phyloP scores from a whole-genome alignment of 345 rosid genomes.

The Citrus hindsii region DNA sequence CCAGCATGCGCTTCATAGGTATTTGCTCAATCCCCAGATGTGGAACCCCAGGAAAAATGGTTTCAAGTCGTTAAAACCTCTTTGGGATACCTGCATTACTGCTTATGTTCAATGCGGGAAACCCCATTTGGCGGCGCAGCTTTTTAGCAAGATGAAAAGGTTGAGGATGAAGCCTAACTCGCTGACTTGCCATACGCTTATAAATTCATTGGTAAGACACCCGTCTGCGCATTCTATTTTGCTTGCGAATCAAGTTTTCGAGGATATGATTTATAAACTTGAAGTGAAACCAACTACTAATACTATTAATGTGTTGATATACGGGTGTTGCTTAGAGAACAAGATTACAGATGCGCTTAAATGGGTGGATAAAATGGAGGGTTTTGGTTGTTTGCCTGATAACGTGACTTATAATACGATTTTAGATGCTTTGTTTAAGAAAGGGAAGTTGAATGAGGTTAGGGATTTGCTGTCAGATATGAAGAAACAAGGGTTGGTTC shows the following conservation, averaged over 20 bases:
- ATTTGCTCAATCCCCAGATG: constrained; percentile 13
- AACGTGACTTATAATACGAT: constrained; percentile 67
- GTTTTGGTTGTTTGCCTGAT: constrained; percentile 57
- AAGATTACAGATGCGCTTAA: constrained; percentile 51
- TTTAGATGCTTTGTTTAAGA: constrained; percentile 66
- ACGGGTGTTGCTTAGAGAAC: constrained; percentile 67
- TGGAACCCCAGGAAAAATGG: background rate
- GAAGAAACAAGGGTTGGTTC: constrained; percentile 59
- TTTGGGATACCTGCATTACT: constrained; percentile 54
- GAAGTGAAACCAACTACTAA: constrained; percentile 45
- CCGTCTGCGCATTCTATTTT: constrained; percentile 53
- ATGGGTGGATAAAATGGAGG: constrained; percentile 51
- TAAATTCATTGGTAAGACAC: constrained; percentile 60
- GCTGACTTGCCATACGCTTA: constrained; percentile 67
- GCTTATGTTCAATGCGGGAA: constrained; percentile 54
- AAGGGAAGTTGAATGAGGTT: constrained; percentile 65
- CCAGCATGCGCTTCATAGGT: constrained; percentile 41
- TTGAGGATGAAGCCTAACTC: constrained; percentile 50
- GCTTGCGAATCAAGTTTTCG: constrained; percentile 49
- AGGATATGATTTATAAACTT: constrained; percentile 37
- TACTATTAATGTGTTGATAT: constrained; percentile 63
- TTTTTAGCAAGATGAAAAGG: constrained; percentile 65
- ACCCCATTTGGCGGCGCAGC: constrained; percentile 66
- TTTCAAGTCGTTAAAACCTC: constrained; percentile 35
- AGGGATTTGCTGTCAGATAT: constrained; percentile 63